These are phyloP conservation scores for Eucalyptus coolabah DNA, from an alignment of 345 rosid species.

Conservation along the genomic window DNA sequence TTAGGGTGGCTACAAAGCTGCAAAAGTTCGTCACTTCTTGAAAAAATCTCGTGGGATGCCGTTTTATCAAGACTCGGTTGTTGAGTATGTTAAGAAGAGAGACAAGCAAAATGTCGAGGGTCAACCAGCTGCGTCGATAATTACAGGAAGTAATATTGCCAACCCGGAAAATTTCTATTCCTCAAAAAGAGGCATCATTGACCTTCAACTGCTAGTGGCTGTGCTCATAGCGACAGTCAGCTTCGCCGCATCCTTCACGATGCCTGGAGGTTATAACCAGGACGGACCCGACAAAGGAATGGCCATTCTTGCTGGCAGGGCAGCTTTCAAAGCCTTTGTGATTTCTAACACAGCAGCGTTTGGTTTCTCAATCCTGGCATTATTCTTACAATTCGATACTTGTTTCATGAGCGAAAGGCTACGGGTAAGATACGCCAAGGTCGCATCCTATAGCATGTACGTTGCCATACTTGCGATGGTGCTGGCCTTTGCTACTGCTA, in stretches of 20 bases:
- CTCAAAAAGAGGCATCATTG: neutral
- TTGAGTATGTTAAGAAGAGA: neutral
- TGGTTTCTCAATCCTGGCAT: neutral
- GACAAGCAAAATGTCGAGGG: neutral
- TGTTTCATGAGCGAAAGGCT: neutral
- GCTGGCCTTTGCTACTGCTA: neutral
- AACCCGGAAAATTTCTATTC: neutral
- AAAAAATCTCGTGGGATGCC: neutral
- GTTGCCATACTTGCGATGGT: neutral
- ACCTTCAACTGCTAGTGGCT: neutral
- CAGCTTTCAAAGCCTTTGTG: neutral
- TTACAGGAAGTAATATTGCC: neutral
- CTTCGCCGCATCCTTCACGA: neutral
- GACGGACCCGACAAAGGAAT: neutral
- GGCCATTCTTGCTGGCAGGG: neutral
- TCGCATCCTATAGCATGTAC: neutral
- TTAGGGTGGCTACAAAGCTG: neutral
- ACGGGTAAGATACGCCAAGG: neutral
- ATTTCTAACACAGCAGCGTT: neutral
- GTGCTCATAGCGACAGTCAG: neutral
- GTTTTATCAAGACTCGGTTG: neutral
- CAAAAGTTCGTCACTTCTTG: neutral
- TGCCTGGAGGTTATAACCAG: neutral
- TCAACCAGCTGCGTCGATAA: neutral
- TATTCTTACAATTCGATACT: neutral